phyloP scores from a whole-genome alignment of 1,284 basidiomycete genomes.

The Nidula niveotomentosa region DNA sequence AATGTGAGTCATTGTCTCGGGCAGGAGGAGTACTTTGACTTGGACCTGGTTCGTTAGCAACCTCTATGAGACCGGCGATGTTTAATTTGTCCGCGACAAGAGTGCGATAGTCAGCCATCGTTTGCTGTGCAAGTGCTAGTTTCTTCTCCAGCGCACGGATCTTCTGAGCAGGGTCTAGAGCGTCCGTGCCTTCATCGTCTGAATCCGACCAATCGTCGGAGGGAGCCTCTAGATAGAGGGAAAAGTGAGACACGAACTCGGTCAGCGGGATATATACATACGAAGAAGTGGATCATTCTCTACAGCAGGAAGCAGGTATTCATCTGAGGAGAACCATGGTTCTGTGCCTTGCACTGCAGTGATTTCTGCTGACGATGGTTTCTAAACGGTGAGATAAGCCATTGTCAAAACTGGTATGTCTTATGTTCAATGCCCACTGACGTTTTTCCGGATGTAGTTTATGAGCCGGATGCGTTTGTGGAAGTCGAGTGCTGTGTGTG shows the following conservation, averaged over 20 bases:
- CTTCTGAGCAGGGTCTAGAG: slow-evolving; percentile 36
- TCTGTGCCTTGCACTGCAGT: slow-evolving; percentile 54
- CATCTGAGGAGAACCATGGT: slow-evolving; percentile 68
- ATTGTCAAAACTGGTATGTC: too few species aligned
- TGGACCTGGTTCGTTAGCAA: slow-evolving; percentile 35
- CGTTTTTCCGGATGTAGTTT: slow-evolving; percentile 80
- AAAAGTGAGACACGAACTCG: not conserved
- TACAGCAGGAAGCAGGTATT: slow-evolving; percentile 76
- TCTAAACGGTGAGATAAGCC: slow-evolving; percentile 35
- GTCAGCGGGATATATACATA: slow-evolving; percentile 35
- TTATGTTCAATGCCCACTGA: slow-evolving; percentile 12
- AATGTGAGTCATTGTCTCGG: slow-evolving; percentile 89
- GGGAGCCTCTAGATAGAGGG: slow-evolving; percentile 24
- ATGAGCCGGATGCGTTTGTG: slow-evolving; percentile 78
- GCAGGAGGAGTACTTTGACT: slow-evolving; percentile 21
- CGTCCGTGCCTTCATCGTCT: slow-evolving; percentile 40
- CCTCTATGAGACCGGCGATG: slow-evolving; percentile 39
- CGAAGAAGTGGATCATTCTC: slow-evolving; percentile 89
- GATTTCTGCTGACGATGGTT: slow-evolving; percentile 44
- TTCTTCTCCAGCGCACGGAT: slow-evolving; percentile 55
- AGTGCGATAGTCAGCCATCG: slow-evolving; percentile 57
- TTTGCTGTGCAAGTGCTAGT: slow-evolving; percentile 48
- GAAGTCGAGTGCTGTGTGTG: slow-evolving; percentile 49
- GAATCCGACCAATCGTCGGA: slow-evolving; percentile 77
- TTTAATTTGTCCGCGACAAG: slow-evolving; percentile 54